A percentile compares a stretch with the other conserved stretches of the same genome.
These are phyloP conservation scores for Mallotus repandus DNA, from an alignment of 441 rosid genomes.

Conservation along the genomic window DNA sequence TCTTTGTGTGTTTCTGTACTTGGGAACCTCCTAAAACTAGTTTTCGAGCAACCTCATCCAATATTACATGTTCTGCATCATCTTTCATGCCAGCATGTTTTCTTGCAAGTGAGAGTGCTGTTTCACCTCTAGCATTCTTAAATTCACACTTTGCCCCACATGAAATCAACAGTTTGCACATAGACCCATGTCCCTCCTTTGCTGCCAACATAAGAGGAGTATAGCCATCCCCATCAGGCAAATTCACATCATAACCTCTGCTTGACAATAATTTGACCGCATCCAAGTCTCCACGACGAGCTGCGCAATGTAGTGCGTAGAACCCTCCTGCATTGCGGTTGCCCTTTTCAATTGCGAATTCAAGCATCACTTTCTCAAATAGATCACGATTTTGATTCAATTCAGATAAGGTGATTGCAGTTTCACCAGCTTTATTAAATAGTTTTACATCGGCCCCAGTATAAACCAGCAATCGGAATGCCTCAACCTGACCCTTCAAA, in stretches of 20 bases:
- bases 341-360: slow-evolving; percentile 84
- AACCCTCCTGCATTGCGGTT: slow-evolving; percentile 68
- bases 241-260: slow-evolving; percentile 73
- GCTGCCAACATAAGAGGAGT: slow-evolving; percentile 98
- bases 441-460: slow-evolving; percentile 91
- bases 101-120: slow-evolving; percentile 58
- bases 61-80: slow-evolving; percentile 52
- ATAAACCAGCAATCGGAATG: slow-evolving; percentile 67
- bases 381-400: slow-evolving; percentile 56
- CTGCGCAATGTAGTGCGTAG: slow-evolving; percentile 90
- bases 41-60: slow-evolving; percentile 66
- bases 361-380: slow-evolving; percentile 95
- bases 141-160: slow-evolving; percentile 59
- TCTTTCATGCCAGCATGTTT: slow-evolving; percentile 28
- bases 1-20: slow-evolving; percentile 75
- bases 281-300: slow-evolving; percentile 76
- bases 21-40: slow-evolving; percentile 52
- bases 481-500: slow-evolving; percentile 69
- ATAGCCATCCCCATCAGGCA: slow-evolving; percentile 71
- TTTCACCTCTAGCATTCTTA: slow-evolving; percentile 64
- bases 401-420: slow-evolving; percentile 69
- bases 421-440: slow-evolving; percentile 60
- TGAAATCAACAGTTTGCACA: slow-evolving; percentile 63
- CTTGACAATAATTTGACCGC: slow-evolving; percentile 67
- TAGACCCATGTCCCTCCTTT: slow-evolving; percentile 59